Base-by-base conservation (phyloP, 1,284 basidiomycete species). In the Blastosporella zonata region DNA sequence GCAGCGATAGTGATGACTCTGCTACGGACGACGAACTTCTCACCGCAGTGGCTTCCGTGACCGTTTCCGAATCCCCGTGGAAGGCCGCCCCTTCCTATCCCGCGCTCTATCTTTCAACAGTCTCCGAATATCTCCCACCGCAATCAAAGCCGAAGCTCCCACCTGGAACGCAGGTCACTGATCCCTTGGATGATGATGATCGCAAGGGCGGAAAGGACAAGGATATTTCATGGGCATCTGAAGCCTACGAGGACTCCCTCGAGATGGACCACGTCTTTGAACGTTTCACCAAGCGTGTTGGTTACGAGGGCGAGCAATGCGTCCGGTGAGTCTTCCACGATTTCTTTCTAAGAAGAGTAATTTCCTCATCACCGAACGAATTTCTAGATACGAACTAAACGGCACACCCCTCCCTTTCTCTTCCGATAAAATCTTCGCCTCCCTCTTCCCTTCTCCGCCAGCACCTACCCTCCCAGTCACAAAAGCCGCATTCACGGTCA, bases 181-280 rank as follows among this genome's bases (percentile, higher is more conserved):
- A 78, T 46, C 55, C 64, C 13, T 34, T 53, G 4, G 73, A 73
- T 25, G 63, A 63, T n/a, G 62, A 66, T 36, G 67, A 34, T 21
- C 25, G 65, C 23, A 72, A 72, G 55, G 67, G 67, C 9, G 64
- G 65, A 45, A 79, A 77, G 46, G 72, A 73, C 35, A 78, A 77
- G 47, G 73, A 74, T 41, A 63, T 70, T 6, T 70, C 67, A 1
- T 90, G 84, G 86, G 67, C 70, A 2, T 68, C 77, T 7, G 90
- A 93, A 64, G 71, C 75, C 12, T 93, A 90, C 59, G 90, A 92
- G 65, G 82, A 87, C 60, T 87, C 87, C 27, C 62, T 86, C 46
- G 74, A 86, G 25, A 72, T 87, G 23, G 90, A 93, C 63, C 78
- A 79, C 41, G 78, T 87, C 1, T 93, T 93, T 62, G 82, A 90